These are phyloP conservation scores for Suhomyces vadensis DNA, from an alignment of 805 yeast genomes.

Conservation along the genomic window DNA sequence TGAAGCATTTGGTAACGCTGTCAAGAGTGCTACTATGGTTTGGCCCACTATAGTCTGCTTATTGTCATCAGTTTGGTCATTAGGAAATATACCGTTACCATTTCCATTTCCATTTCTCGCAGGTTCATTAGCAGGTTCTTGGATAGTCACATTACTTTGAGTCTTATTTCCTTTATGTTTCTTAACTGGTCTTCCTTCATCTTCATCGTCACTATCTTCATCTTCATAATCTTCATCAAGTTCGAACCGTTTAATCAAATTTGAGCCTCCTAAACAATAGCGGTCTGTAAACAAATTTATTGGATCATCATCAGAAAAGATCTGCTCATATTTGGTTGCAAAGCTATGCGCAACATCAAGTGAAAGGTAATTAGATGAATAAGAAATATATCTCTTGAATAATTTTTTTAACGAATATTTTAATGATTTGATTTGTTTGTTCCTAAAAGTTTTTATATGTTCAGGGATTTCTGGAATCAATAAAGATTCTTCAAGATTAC, in stretches of 20 bases:
- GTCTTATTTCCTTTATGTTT: constrained; percentile 4
- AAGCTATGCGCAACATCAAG: constrained; percentile 64
- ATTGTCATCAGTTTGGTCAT: constrained; percentile 8
- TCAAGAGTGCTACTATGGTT: constrained; percentile 15
- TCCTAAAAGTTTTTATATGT: constrained; percentile 42
- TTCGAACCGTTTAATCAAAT: constrained; percentile 41
- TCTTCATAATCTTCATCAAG: constrained; percentile 29
- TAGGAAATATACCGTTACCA: not conserved
- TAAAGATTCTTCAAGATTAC: constrained; percentile 21
- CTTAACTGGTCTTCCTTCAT: constrained; percentile 18
- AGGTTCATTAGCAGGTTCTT: not conserved
- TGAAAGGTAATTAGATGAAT: constrained; percentile 72
- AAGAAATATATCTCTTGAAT: constrained; percentile 53
- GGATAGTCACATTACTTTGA: not conserved
- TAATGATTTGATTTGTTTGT: constrained; percentile 22
- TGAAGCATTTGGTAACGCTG: constrained; percentile 57
- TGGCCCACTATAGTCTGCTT: constrained; percentile 13
- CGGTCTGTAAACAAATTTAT: constrained; percentile 39
- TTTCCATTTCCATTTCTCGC: not conserved
- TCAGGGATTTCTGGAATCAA: constrained; percentile 39
- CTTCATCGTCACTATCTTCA: constrained; percentile 20
- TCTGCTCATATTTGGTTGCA: constrained; percentile 62
- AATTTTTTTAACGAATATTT: constrained; percentile 31
- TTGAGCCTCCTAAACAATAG: constrained; percentile 36
- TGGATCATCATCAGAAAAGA: constrained; percentile 62